Evolutionary conservation across 2,329 filamentous ascomycete genomes (phyloP).

Genomic region (Chalaropsis ovoidea): DNA sequence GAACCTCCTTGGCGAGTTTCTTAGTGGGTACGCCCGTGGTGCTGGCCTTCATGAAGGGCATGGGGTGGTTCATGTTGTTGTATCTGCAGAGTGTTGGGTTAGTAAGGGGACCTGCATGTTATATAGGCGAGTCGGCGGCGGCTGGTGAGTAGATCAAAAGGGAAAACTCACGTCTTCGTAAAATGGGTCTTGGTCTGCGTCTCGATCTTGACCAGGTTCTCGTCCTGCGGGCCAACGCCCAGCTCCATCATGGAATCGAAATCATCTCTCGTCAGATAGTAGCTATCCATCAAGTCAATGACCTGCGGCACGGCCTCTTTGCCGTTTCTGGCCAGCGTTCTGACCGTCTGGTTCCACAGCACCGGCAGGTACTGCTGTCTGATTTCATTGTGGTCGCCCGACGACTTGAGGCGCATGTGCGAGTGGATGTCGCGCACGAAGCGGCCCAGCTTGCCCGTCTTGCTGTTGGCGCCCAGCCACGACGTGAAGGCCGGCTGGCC

Average conservation of each 20-base stretch:
- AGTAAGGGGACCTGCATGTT: neutral
- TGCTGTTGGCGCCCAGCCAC: conserved; percentile 95
- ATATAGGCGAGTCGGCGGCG: neutral
- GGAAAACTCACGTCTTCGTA: conserved; percentile 62
- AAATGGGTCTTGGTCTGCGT: conserved; percentile 80
- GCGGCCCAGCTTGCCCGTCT: conserved; percentile 63
- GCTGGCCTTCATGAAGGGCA: conserved; percentile 93
- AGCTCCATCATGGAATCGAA: conserved; percentile 89
- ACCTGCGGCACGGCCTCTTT: conserved; percentile 72
- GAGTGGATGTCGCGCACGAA: conserved; percentile 89
- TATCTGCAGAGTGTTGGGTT: conserved; percentile 46
- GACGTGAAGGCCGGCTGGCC: conserved; percentile 67
- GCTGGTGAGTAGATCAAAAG: neutral
- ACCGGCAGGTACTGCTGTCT: conserved; percentile 88
- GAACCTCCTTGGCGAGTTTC: conserved; percentile 61
- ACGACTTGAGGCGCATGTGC: conserved; percentile 86
- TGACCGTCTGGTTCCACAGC: conserved; percentile 71
- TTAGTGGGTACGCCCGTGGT: conserved; percentile 56
- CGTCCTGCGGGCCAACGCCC: conserved; percentile 73
- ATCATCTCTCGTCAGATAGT: conserved; percentile 89
- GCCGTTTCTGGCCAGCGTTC: conserved; percentile 63
- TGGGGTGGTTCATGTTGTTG: conserved; percentile 72
- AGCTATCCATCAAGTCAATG: conserved; percentile 94
- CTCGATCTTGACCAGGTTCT: conserved; percentile 67
- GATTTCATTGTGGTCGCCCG: conserved; percentile 85